A percentile compares a stretch with the other conserved stretches of the same genome.
Conservation (phyloP, 371 early-diverging fungal species). For the Actinomucor elegans region DNA sequence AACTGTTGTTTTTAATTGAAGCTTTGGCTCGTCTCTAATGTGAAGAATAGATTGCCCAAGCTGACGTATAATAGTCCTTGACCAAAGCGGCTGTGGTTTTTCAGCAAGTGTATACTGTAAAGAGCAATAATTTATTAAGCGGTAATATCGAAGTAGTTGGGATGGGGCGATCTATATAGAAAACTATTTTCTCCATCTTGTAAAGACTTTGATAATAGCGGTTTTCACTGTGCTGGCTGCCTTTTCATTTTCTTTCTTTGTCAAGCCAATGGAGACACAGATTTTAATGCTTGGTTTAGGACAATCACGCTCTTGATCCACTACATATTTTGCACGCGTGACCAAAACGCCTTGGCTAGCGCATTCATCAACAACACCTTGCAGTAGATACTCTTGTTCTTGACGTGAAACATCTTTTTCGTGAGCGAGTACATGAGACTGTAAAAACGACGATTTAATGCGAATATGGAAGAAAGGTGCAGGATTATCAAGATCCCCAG, state of each 20-base stretch:
- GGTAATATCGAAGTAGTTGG: too few species aligned
- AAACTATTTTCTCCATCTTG: constrained; percentile 46
- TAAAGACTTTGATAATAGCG: constrained; percentile 54
- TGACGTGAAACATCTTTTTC: constrained; percentile 45
- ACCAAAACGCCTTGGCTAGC: constrained; percentile 75
- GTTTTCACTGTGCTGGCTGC: constrained; percentile 68
- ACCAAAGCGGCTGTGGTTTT: too few species aligned
- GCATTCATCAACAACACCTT: constrained; percentile 85
- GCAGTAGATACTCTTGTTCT: constrained; percentile 66
- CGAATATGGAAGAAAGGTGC: constrained; percentile 71
- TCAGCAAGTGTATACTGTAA: too few species aligned
- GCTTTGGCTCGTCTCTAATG: too few species aligned
- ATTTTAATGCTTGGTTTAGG: constrained; percentile 86
- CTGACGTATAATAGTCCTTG: too few species aligned
- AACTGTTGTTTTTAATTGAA: too few species aligned
- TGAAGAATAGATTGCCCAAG: too few species aligned
- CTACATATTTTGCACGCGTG: constrained; percentile 85
- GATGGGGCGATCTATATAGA: too few species aligned
- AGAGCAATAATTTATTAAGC: neutral
- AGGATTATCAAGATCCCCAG: constrained; percentile 51
- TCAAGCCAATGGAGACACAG: constrained; percentile 72
- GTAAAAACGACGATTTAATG: constrained; percentile 49
- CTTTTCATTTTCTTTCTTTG: constrained; percentile 83
- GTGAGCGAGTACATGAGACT: constrained; percentile 18
- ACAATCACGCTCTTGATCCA: constrained; percentile 75